A percentile compares a stretch with the other conserved stretches of the same genome.
These are phyloP conservation scores for Metschnikowia gelsemii DNA, from an alignment of 805 yeast genomes.

Conservation along the genomic window DNA sequence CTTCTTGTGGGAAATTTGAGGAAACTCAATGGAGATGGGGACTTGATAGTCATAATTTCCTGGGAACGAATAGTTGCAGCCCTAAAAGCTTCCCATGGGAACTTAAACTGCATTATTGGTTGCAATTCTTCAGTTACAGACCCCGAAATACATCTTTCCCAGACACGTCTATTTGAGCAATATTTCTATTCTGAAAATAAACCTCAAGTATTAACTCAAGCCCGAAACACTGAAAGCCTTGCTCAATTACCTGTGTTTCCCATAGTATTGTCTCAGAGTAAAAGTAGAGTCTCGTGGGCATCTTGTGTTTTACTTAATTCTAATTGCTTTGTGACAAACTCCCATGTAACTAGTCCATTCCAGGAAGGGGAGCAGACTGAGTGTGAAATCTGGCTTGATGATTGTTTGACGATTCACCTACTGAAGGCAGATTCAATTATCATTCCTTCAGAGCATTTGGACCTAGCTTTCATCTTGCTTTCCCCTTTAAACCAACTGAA, in stretches of 20 bases:
- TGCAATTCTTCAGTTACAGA: not conserved
- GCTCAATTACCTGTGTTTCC: slow-evolving; percentile 1
- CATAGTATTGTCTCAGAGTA: not conserved
- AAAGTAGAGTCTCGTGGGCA: slow-evolving; percentile 38
- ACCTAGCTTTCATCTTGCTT: slow-evolving; percentile 38
- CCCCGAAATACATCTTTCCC: not conserved
- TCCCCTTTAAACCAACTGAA: slow-evolving; percentile 24
- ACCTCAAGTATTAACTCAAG: not conserved
- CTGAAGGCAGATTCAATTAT: slow-evolving; percentile 22
- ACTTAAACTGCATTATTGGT: not conserved
- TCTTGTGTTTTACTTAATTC: slow-evolving; percentile 38
- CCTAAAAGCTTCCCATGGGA: not conserved
- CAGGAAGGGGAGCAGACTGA: slow-evolving; percentile 2
- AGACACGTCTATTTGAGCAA: not conserved
- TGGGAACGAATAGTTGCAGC: slow-evolving; percentile 21
- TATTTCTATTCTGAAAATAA: not conserved
- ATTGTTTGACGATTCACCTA: not conserved
- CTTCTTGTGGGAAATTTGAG: slow-evolving; percentile 32
- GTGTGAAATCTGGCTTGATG: slow-evolving; percentile 10
- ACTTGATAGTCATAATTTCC: slow-evolving; percentile 33
- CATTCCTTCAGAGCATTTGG: slow-evolving; percentile 34
- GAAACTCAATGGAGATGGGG: slow-evolving; percentile 47
- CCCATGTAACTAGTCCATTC: slow-evolving; percentile 37
- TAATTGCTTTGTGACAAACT: slow-evolving; percentile 38
- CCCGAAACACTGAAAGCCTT: not conserved